Evolutionary conservation across 495 filamentous ascomycete species (phyloP).

Genomic region (Amphirosellinia nigrospora): DNA sequence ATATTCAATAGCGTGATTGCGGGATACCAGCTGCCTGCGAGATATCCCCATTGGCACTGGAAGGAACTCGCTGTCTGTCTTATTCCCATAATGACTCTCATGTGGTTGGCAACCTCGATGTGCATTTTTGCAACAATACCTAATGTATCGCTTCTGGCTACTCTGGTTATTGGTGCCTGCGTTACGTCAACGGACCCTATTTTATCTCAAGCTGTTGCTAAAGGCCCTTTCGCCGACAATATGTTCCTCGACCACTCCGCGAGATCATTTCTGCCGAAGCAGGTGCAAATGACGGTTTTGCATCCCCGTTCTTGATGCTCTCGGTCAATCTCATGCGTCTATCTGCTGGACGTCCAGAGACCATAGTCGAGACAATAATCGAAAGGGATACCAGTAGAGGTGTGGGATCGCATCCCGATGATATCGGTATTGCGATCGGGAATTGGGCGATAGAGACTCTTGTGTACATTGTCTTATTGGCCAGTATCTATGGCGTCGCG

Average conservation of each 20-base stretch:
- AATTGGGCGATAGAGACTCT: constrained; percentile 86
- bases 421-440: constrained; percentile 70
- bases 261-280: constrained; percentile 68
- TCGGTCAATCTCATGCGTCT: constrained; percentile 62
- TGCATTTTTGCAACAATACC: constrained; percentile 76
- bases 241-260: constrained; percentile 60
- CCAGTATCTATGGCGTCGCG: constrained; percentile 70
- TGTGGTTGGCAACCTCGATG: constrained; percentile 82
- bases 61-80: constrained; percentile 74
- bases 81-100: constrained; percentile 83
- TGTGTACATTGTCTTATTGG: constrained; percentile 76
- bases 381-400: constrained; percentile 35
- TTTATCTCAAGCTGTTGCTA: constrained; percentile 65
- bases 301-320: constrained; percentile 64
- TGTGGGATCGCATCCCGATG: constrained; percentile 52
- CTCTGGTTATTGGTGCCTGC: constrained; percentile 66
- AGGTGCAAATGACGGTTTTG: constrained; percentile 66
- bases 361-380: constrained; percentile 56
- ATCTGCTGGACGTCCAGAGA: constrained; percentile 46
- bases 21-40: constrained; percentile 83
- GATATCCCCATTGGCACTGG: constrained; percentile 78
- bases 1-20: constrained; percentile 63
- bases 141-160: constrained; percentile 52
- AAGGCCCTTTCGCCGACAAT: constrained; percentile 67
- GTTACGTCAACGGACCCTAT: constrained; percentile 68